Conservation (phyloP, 1,284 basidiomycete species). For the Pterula multifida region DNA sequence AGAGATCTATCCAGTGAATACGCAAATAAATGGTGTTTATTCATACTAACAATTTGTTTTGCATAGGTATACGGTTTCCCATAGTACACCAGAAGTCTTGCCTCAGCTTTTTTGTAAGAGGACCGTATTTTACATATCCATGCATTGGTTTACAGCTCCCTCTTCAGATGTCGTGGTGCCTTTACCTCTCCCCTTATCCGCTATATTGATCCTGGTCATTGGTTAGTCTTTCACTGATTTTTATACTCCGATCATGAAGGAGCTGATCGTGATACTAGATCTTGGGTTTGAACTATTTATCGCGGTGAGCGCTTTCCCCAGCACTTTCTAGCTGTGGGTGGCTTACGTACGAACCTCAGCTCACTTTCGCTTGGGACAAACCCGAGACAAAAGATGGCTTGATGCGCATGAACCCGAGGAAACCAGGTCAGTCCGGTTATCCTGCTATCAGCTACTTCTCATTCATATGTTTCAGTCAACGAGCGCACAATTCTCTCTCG, state of each 20-base stretch:
- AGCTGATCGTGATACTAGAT: conserved; percentile 23
- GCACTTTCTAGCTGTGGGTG: background rate
- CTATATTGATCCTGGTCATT: conserved; percentile 58
- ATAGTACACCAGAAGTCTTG: conserved; percentile 58
- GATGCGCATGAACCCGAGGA: conserved; percentile 57
- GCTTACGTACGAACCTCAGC: conserved; percentile 19
- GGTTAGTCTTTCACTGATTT: conserved; percentile 23
- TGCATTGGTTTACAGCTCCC: background rate
- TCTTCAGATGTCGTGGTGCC: conserved; percentile 53
- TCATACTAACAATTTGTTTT: background rate
- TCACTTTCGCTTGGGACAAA: conserved; percentile 62
- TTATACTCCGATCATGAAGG: background rate
- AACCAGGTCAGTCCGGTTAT: conserved; percentile 31
- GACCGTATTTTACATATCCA: background rate
- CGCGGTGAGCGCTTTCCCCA: conserved; percentile 29
- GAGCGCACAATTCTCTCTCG: conserved; percentile 39
- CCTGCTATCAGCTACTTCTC: background rate
- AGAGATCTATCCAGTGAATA: conserved; percentile 50
- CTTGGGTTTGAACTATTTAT: conserved; percentile 59
- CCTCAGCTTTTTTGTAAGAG: conserved; percentile 49
- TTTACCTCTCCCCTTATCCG: conserved; percentile 52
- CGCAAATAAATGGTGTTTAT: background rate
- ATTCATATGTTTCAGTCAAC: conserved; percentile 27
- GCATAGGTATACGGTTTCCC: conserved; percentile 46
- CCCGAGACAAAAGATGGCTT: conserved; percentile 52